Base-by-base conservation (phyloP, 108 stramenopile genomes). In the Halocafeteria seosinensis region DNA sequence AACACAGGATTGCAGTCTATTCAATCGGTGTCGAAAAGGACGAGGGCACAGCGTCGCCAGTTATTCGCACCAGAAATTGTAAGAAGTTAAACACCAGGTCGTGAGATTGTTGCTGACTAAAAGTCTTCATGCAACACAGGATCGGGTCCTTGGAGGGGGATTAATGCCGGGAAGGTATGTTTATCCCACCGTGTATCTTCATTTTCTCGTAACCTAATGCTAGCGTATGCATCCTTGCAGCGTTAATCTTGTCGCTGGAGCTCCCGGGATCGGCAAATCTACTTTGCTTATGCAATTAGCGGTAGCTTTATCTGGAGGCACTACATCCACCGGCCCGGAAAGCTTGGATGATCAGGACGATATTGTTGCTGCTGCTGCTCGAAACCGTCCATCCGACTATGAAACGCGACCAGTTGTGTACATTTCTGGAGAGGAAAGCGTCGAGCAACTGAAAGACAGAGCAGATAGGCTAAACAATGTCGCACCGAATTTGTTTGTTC, bases 341-440 rank as follows among this genome's bases (percentile, higher is more conserved):
- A 17, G 17, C 17, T 17, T 47, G 17, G 42, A 47, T 21, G 17
- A 17, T n/a, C n/a, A n/a, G n/a, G n/a, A n/a, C n/a, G n/a, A n/a
- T n/a, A n/a, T n/a, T n/a, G n/a, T n/a, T n/a, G n/a, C n/a, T n/a
- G n/a, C n/a, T n/a, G n/a, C n/a, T n/a, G n/a, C n/a, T n/a, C n/a
- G n/a, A n/a, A n/a, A n/a, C n/a, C n/a, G n/a, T n/a, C n/a, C n/a
- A n/a, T n/a, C n/a, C n/a, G n/a, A n/a, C n/a, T n/a, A n/a, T n/a
- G n/a, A n/a, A n/a, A 12, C 58, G 32, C 88, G 87, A n/a, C 81
- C 85, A 11, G 90, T 90, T 0, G 79, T 89, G 57, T 94, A 94
- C 66, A 74, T 90, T 21, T 86, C 87, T 13, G 92, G 92, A 33
- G 92, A 94, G 67, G 92, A 94, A 67, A 90, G 84, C 50, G 62